Base-by-base conservation (phyloP, 2,329 filamentous ascomycete species). In the Penicillium verrucosum region DNA sequence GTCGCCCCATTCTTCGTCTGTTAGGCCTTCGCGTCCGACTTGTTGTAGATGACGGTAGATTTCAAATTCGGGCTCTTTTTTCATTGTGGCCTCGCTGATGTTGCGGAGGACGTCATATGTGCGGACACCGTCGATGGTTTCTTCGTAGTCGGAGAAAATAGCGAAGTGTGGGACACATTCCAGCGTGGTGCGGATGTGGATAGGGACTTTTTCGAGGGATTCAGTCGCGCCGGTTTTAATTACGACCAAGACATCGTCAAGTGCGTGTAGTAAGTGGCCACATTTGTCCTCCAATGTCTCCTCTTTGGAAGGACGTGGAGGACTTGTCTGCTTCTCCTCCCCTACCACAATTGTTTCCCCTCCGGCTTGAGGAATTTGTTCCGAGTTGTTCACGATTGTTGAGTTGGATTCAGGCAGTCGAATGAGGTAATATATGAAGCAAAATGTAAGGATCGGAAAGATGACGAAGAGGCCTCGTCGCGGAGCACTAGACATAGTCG, bases 1-100 rank as follows among this genome's bases (percentile, higher is more conserved):
- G 16, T 70, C 64, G 38, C 59, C 61, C 44, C 66, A 56, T 29
- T 73, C 70, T 21, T 57, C 52, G 1, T 61, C 54, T 0, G 72
- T 69, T 37, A 79, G 71, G 10, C 71, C 73, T n/a, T 73, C 64
- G 36, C 75, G 70, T 5, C 80, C 78, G 2, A 70, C 62, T 42
- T 70, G 64, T 60, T 75, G 75, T 14, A 81, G 71, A 25, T 73
- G 73, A 41, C 75, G 76, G 66, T 82, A 82, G 57, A 81, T 75
- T 51, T 71, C 65, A 58, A 83, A 82, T 56, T 82, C 80, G 3
- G 77, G 70, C 11, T 65, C 57, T 5, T 49, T 62, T 21, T 55
- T 37, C 44, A 60, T 63, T 6, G 61, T 64, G 1, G 44, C 18
- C 38, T 63, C 59, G 38, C 63, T 60, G 7, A 70, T 59, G 27